Base-by-base conservation (phyloP, 2,329 filamentous ascomycete genomes). In the Pseudogymnoascus sp. region DNA sequence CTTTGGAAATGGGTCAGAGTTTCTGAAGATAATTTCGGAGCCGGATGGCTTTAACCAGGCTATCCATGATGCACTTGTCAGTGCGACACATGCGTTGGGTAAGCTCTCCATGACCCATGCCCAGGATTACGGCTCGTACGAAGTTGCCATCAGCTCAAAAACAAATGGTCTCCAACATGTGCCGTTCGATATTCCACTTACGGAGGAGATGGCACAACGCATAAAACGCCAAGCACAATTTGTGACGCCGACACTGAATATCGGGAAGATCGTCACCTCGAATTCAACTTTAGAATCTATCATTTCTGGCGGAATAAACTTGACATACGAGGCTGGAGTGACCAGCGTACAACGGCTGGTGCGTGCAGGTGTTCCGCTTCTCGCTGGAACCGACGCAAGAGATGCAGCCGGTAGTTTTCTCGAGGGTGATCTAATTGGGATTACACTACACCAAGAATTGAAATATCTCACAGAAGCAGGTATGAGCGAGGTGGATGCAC, bases 141-240 rank as follows among this genome's bases (percentile, higher is more conserved):
- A 60, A 4, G 62, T 67, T 26, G 68, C 69, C 2, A 66, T 71
- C 8, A 37, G 37, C 21, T 69, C 69, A 12, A 26, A 54, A 26
- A 64, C 63, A 3, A 66, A 72, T 37, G 66, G 68, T 10, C 37
- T 72, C 16, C 70, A 71, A 63, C 70, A 72, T 59, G 68, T 69
- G 10, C 68, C 68, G 10, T 69, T 69, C 40, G 70, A 71, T 29
- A 66, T 64, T 8, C 23, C 69, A 4, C 47, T 71, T 3, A 65
- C 65, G 4, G 21, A 26, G 12, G 54, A n/a, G 8, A 60, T 66
- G 14, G 36, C 69, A 23, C 31, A 64, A 26, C 37, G 61, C 8
- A 69, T 71, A 21, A 67, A 67, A 47, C 23, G 47, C 12, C 61
- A 68, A 54, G 57, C 57, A 4, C 66, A 69, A 34, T 67, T 65